Conservation (phyloP, 2,329 filamentous ascomycete species). For the Sphaerostilbella broomeana region DNA sequence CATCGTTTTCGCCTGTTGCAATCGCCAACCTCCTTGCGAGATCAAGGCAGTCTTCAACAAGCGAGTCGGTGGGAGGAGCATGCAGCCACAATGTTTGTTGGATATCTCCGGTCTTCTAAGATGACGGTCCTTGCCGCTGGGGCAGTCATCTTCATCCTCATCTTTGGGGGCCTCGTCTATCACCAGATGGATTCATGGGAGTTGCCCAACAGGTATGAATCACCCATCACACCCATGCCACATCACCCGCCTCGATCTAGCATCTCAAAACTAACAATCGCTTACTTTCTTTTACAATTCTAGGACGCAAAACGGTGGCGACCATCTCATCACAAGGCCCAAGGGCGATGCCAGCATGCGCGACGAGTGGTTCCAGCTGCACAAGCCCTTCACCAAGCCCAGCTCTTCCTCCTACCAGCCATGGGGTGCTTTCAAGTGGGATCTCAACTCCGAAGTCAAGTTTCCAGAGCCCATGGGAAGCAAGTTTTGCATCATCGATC, state of each 20-base stretch:
- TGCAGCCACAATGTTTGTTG: constrained; percentile 25
- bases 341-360: constrained; percentile 17
- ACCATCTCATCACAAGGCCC: not conserved
- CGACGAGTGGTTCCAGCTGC: constrained; percentile 28
- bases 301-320: constrained; percentile 2
- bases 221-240: not conserved
- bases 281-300: not conserved
- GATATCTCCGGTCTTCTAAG: constrained; percentile 25
- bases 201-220: constrained; percentile 17
- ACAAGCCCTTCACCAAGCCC: constrained; percentile 24
- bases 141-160: constrained; percentile 26
- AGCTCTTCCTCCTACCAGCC: constrained; percentile 22
- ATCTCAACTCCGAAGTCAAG: constrained; percentile 23
- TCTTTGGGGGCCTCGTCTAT: constrained; percentile 27
- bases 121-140: constrained; percentile 24
- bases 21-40: not conserved
- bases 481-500: constrained; percentile 39
- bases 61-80: constrained; percentile 12
- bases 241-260: no score
- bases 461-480: constrained; percentile 31
- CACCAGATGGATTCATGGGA: constrained; percentile 27
- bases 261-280: not conserved
- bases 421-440: constrained; percentile 28
- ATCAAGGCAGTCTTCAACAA: not conserved
- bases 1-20: no score